Evolutionary conservation across 176 grass and related monocot genomes (phyloP), one percentile per base, ranked within the genome.

Genomic region (Oryza nivara): DNA sequence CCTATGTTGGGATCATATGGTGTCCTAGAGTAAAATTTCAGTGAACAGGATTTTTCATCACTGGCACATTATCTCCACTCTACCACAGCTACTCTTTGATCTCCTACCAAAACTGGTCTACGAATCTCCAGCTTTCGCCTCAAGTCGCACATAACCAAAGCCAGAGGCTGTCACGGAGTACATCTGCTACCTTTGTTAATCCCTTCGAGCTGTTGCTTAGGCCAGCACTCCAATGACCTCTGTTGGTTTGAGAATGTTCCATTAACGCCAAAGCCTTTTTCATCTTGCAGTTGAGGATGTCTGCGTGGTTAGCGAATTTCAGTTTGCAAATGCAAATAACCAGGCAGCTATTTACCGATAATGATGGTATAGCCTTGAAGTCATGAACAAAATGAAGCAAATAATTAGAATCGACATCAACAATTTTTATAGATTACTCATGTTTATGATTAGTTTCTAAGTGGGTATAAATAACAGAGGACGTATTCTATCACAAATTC

Each of bases 221-320:
- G 12, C 23, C 9, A 56, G 77, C 34, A 76, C 71, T 60, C n/a
- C 4, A 3, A 43, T 25, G 0, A 64, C 11, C 35, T 76, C 7
- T 0, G 14, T 15, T 14, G n/a, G 44, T 81, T 43, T 22, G 65
- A 76, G 32, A 47, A 43, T 40, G 2, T 6, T 70, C 72, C 72
- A 43, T 89, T 52, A 22, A 74, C 3, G n/a, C 60, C 49, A 66
- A 11, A 58, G 75, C 36, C 60, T 68, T 68, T 68, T 34, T 58
- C 25, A 68, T 43, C 68, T 56, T 67, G 40, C 4, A 85, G 15
- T n/a, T 65, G 52, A 85, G 52, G 7, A 81, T 75, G 36, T 64
- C 77, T 70, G 60, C 22, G 51, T 0, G 71, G n/a, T 71, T 6
- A 66, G 49, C 6, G 0, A 22, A 66, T 34, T 43, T 65, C 3